Conservation (phyloP, 2,329 filamentous ascomycete genomes). For the Gremmenia infestans region DNA sequence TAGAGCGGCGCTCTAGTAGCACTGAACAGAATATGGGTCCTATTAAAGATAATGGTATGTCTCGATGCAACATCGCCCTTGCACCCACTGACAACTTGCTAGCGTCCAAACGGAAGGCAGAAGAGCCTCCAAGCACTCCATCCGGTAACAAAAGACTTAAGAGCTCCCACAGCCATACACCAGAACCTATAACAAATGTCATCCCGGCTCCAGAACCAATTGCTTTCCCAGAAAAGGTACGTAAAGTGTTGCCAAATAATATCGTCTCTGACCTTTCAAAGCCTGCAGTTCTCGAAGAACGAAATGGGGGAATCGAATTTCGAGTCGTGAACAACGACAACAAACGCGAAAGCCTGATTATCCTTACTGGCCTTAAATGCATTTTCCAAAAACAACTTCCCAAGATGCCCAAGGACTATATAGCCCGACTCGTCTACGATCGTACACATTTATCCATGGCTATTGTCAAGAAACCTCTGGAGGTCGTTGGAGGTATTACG, state of each 20-base stretch:
- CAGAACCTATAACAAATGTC: slow-evolving; percentile 43
- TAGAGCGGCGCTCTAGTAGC: not conserved
- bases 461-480: slow-evolving; percentile 92
- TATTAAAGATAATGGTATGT: slow-evolving; percentile 22
- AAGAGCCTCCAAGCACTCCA: slow-evolving; percentile 57
- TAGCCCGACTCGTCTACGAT: slow-evolving; percentile 94
- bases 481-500: slow-evolving; percentile 95
- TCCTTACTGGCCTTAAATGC: slow-evolving; percentile 91
- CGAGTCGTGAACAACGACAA: slow-evolving; percentile 97
- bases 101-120: slow-evolving; percentile 64
- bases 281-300: slow-evolving; percentile 90
- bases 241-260: slow-evolving; percentile 8
- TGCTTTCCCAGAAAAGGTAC: slow-evolving; percentile 83
- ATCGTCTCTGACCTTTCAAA: slow-evolving; percentile 34
- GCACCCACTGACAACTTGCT: not conserved
- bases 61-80: not conserved
- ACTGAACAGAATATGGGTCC: slow-evolving; percentile 20
- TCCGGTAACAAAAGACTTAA: slow-evolving; percentile 62
- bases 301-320: slow-evolving; percentile 92
- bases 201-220: slow-evolving; percentile 56
- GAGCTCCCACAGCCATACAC: slow-evolving; percentile 38
- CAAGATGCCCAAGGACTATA: slow-evolving; percentile 99
- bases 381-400: slow-evolving; percentile 98
- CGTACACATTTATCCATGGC: slow-evolving; percentile 93
- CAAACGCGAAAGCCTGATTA: slow-evolving; percentile 80